Evolutionary conservation across 805 yeast species (phyloP).

Genomic region (Kodamaea laetipori): DNA sequence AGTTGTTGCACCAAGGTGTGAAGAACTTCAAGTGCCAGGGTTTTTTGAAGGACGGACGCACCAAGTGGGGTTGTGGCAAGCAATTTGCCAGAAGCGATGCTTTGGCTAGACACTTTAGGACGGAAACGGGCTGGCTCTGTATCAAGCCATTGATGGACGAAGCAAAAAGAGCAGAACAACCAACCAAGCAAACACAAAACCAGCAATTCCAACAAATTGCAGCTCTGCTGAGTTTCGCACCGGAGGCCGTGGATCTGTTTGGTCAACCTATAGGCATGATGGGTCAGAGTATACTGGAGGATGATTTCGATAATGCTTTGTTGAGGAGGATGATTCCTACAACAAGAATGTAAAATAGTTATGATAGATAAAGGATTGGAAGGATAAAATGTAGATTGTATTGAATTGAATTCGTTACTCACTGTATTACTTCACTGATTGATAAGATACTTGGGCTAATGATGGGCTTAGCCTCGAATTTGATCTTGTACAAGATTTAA

Average conservation of each 20-base stretch:
- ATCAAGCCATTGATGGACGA: conserved; percentile 66
- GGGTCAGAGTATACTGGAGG: neutral
- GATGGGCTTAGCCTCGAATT: no score
- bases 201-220: conserved; percentile 11
- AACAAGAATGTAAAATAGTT: conserved; percentile 1
- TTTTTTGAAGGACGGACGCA: conserved; percentile 52
- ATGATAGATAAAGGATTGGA: conserved; percentile 5
- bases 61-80: conserved; percentile 76
- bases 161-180: conserved; percentile 39
- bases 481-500: no score
- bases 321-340: conserved; percentile 5
- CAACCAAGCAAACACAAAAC: conserved; percentile 1
- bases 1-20: conserved; percentile 70
- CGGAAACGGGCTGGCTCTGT: conserved; percentile 74
- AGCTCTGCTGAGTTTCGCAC: conserved; percentile 1
- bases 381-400: neutral
- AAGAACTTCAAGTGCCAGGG: conserved; percentile 73
- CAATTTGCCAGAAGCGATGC: conserved; percentile 79
- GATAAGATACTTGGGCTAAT: no score
- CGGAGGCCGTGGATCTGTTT: conserved; percentile 1
- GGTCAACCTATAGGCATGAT: neutral
- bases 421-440: no score
- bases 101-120: conserved; percentile 69
- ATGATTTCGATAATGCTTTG: conserved; percentile 8
- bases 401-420: no score